Evolutionary conservation across 2,329 filamentous ascomycete species (phyloP), one percentile per base, ranked within the genome.

Genomic region (Pleomassaria siparia): DNA sequence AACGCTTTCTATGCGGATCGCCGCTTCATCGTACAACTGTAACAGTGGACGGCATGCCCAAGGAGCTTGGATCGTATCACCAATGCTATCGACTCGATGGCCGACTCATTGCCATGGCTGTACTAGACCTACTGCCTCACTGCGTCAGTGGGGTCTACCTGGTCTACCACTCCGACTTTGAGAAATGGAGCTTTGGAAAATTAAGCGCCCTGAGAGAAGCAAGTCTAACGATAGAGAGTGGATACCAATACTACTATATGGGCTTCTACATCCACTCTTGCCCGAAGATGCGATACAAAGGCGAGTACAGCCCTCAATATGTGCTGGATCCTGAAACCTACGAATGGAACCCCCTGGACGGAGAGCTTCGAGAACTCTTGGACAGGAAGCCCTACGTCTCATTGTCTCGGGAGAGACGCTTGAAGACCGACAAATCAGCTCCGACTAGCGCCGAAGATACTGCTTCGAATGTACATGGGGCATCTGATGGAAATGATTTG

Each of bases 201-300:
- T 71, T 92, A 4, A 85, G 86, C 28, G 89, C 88, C 1, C 67
- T 92, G 51, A 76, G 85, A 51, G 89, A 94, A 69, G 87, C 89
- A 51, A 76, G 83, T 0, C 68, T 94, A 22, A 86, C 88, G 0
- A 72, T 78, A 2, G 88, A 92, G 61, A 76, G 75, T 5, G 85
- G 82, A 0, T 91, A 91, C 59, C 73, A 79, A 35, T 90, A 83
- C 76, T 94, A 89, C 80, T 94, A 92, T 70, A 86, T 86, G 83
- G 83, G 89, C 5, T 92, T 84, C 69, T 94, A 92, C 60, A 92
- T 94, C 49, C 88, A 91, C 66, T 83, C 75, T 45, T 92, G 88
- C 60, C 77, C 81, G 44, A 94, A 94, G 74, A 92, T 94, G 89
- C 78, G 79, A 58, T 94, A 94, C 75, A 94, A 94, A 74, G 86